Evolutionary conservation across 805 yeast genomes (phyloP).

Genomic region (Cyberlindnera euphorbiiphila): DNA sequence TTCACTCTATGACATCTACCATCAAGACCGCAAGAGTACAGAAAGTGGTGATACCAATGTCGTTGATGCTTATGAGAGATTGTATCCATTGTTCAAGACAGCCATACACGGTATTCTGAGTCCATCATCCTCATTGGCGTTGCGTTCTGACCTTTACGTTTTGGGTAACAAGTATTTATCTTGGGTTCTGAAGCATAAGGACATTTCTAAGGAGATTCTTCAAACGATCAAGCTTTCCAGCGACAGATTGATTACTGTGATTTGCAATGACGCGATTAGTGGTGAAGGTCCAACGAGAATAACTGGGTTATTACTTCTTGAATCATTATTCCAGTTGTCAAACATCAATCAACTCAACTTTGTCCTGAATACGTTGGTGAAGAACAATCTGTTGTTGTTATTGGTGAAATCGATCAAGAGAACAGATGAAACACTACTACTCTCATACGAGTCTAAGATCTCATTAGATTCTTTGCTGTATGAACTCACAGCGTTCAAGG

Average conservation of each 20-base stretch:
- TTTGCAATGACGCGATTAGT: constrained; percentile 74
- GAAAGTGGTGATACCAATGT: constrained; percentile 32
- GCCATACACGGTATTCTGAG: constrained; percentile 71
- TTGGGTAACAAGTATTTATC: constrained; percentile 63
- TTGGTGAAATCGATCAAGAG: constrained; percentile 65
- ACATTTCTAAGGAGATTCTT: constrained; percentile 43
- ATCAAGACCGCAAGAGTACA: constrained; percentile 37
- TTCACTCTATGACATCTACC: constrained; percentile 60
- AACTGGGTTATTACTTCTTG: constrained; percentile 72
- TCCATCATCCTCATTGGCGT: constrained; percentile 58
- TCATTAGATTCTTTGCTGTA: constrained; percentile 55
- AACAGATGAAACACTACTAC: constrained; percentile 57
- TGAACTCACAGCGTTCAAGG: constrained; percentile 74
- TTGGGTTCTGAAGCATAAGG: constrained; percentile 41
- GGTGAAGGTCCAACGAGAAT: constrained; percentile 77
- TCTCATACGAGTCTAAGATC: constrained; percentile 34
- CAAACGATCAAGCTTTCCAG: constrained; percentile 52
- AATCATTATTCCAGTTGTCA: constrained; percentile 56
- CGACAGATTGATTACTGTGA: constrained; percentile 58
- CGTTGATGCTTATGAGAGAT: constrained; percentile 46
- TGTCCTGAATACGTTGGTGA: constrained; percentile 56
- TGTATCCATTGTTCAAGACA: constrained; percentile 68
- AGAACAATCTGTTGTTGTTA: constrained; percentile 60
- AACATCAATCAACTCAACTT: constrained; percentile 48
- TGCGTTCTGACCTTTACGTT: constrained; percentile 79